Conservation (phyloP, 2,329 filamentous ascomycete genomes). For the Tolypocladium paradoxum region DNA sequence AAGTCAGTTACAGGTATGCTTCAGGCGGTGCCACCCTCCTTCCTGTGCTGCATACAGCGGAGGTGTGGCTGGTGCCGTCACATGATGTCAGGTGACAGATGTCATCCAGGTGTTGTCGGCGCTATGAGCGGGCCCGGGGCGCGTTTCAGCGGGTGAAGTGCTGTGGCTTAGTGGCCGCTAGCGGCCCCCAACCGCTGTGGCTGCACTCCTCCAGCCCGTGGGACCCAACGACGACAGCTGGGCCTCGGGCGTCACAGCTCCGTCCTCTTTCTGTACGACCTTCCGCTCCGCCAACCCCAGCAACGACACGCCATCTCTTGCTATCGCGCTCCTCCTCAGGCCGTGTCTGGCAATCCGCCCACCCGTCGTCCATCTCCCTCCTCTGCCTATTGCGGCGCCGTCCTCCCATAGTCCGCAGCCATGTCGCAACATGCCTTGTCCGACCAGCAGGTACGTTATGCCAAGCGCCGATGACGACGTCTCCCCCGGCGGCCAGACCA, state of each 20-base stretch:
- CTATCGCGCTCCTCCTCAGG: background rate
- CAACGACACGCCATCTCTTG: slow-evolving; percentile 2
- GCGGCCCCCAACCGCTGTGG: background rate
- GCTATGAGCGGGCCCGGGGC: background rate
- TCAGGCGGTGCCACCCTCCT: background rate
- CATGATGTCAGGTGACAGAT: slow-evolving; percentile 15
- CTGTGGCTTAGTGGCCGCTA: background rate
- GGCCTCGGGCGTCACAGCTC: slow-evolving; percentile 18
- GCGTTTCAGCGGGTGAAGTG: background rate
- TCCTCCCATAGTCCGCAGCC: slow-evolving; percentile 28
- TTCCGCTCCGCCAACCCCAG: slow-evolving; percentile 6
- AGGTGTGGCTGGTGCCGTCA: slow-evolving; percentile 19
- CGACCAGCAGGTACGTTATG: slow-evolving; percentile 73
- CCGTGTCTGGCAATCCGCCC: background rate
- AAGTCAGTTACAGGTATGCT: background rate
- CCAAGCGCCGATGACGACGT: slow-evolving; percentile 5
- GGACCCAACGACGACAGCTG: background rate
- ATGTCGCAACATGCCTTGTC: slow-evolving; percentile 97
- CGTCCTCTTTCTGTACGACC: slow-evolving; percentile 1
- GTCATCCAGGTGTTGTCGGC: background rate
- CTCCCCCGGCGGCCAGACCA: background rate
- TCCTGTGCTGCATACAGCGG: background rate
- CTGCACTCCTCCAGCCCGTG: background rate
- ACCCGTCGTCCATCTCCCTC: slow-evolving; percentile 1
- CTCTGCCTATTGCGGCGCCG: slow-evolving; percentile 13